These are phyloP conservation scores for Venturia oleaginea DNA, from an alignment of 2,329 filamentous ascomycete species.

Conservation along the genomic window DNA sequence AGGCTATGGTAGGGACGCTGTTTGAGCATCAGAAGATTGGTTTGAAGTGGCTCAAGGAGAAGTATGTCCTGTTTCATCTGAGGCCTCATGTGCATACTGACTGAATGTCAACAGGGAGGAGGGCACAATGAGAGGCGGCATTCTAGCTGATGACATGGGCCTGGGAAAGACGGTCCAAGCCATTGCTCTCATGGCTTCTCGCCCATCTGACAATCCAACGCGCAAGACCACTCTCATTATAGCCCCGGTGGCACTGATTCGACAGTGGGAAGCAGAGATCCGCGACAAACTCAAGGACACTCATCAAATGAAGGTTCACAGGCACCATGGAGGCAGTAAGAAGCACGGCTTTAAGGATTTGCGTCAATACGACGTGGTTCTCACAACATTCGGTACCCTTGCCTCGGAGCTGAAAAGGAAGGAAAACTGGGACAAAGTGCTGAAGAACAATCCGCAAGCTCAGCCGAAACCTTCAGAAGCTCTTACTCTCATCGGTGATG, in stretches of 20 bases:
- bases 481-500: slow-evolving; percentile 48
- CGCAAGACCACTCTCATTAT: slow-evolving; percentile 74
- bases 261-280: slow-evolving; percentile 91
- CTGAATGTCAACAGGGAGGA: slow-evolving; percentile 41
- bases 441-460: slow-evolving; percentile 34
- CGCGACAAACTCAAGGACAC: slow-evolving; percentile 57
- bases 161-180: slow-evolving; percentile 79
- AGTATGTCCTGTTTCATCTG: slow-evolving; percentile 21
- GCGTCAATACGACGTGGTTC: slow-evolving; percentile 59
- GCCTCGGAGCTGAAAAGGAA: slow-evolving; percentile 57
- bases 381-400: slow-evolving; percentile 71
- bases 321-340: slow-evolving; percentile 56
- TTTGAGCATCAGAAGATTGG: slow-evolving; percentile 78
- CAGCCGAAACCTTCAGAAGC: slow-evolving; percentile 17
- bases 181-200: slow-evolving; percentile 63
- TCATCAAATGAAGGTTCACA: slow-evolving; percentile 54
- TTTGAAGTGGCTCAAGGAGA: slow-evolving; percentile 65
- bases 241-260: slow-evolving; percentile 84
- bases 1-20: slow-evolving; percentile 56
- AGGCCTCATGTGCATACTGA: background rate
- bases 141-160: slow-evolving; percentile 64
- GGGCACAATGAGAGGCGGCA: slow-evolving; percentile 62
- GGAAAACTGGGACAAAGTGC: slow-evolving; percentile 41
- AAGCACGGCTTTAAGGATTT: slow-evolving; percentile 50
- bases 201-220: slow-evolving; percentile 49